Base-by-base conservation (phyloP, 2,329 filamentous ascomycete species). In the Dichotomopilus funicola region DNA sequence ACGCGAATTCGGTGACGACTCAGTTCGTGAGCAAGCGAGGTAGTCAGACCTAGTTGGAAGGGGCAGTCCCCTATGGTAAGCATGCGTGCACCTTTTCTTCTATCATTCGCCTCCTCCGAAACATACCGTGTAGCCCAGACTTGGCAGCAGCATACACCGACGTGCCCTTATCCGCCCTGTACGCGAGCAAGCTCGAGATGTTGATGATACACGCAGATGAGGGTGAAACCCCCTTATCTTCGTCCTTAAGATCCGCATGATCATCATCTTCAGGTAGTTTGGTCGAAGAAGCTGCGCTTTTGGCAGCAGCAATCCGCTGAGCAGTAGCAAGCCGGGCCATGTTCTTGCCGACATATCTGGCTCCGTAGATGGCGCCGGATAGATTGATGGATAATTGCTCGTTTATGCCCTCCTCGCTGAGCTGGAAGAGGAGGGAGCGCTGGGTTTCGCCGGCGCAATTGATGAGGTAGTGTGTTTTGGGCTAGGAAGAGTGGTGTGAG, bases 391-490 rank as follows among this genome's bases (percentile, higher is more conserved):
- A 73, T 5, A 95, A 65, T 6, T 90, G 75, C 1, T 73, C 62
- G 1, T 81, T 73, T 27, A 90, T 74, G 2, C 78, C 73, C 0
- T 72, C 67, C 0, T 78, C 66, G 0, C 70, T 64, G 1, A 80
- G 82, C 8, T 76, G 73, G 45, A 81, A 72, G n/a, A 94, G 76
- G 1, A 89, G 73, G 0, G 77, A 80, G 10, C 77, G 78, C 62
- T 90, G 83, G 0, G 85, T 77, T 27, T 91, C 75, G 8, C 90
- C 91, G 0, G 90, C 90, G 33, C 88, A 87, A 66, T 95, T 95
- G 60, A 95, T 78, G 1, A 95, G 78, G 35, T 92, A 74, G 64
- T 82, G 76, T 7, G 66, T 57, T 10, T 57, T 41, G 13, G 50
- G 11, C 36, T 31, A 34, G n/a, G 12, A 31, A 19, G 11, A 9